Conservation (phyloP, 148 eudicot genomes). For the Cornus suecica region DNA sequence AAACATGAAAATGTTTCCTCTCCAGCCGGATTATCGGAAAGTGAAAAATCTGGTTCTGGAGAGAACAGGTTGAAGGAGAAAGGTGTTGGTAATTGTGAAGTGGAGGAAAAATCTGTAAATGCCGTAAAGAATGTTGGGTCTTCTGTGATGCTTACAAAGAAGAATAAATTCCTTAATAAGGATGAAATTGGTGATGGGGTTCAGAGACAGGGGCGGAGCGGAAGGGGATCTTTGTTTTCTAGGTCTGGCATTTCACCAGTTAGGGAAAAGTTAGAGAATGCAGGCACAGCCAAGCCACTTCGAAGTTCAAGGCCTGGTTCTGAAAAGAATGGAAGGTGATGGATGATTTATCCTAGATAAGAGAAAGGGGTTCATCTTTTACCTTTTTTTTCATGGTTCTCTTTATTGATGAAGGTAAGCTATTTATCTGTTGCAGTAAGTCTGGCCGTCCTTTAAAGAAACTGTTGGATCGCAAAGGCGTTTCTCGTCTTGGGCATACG, state of each 20-base stretch:
- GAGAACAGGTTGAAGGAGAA: constrained; percentile 60
- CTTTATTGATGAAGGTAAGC: neutral
- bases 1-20: constrained; percentile 62
- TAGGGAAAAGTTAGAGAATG: constrained; percentile 62
- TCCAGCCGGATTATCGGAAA: constrained; percentile 69
- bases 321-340: constrained; percentile 86
- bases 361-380: neutral
- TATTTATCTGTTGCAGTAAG: constrained; percentile 51
- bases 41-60: constrained; percentile 67
- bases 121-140: constrained; percentile 46
- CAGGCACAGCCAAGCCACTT: constrained; percentile 53
- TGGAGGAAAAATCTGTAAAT: constrained; percentile 47
- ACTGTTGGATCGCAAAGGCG: constrained; percentile 73
- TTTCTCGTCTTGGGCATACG: constrained; percentile 64
- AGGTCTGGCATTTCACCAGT: constrained; percentile 57
- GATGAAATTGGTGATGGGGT: constrained; percentile 70
- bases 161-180: constrained; percentile 46
- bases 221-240: constrained; percentile 66
- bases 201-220: constrained; percentile 75
- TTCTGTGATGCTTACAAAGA: constrained; percentile 49
- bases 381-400: constrained; percentile 10
- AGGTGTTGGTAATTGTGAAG: constrained; percentile 36
- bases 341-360: neutral
- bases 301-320: constrained; percentile 60
- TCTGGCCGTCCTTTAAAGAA: constrained; percentile 84